Conservation (phyloP, 805 yeast species). For the Metschnikowia cerradonensis region DNA sequence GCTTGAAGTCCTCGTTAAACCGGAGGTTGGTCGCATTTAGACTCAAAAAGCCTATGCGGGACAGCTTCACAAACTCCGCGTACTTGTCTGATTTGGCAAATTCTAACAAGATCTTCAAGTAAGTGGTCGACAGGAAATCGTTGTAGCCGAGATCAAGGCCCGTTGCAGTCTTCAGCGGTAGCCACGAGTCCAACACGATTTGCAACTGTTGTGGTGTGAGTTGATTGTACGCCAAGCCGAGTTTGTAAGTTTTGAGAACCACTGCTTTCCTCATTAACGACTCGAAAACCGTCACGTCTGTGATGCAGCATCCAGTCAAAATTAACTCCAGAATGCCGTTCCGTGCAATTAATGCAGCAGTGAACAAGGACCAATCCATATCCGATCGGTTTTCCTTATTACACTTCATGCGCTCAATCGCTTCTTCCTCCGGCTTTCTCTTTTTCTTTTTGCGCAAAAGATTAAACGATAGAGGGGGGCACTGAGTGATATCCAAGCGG, state of each 20-base stretch:
- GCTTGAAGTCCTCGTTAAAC: constrained; percentile 45
- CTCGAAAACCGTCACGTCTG: constrained; percentile 51
- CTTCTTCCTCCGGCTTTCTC: constrained; percentile 24
- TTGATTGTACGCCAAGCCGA: constrained; percentile 78
- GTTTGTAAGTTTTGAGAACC: constrained; percentile 48
- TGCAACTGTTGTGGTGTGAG: constrained; percentile 56
- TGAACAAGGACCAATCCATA: constrained; percentile 79
- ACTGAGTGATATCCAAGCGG: constrained; percentile 69
- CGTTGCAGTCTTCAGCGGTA: constrained; percentile 42
- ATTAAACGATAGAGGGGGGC: constrained; percentile 46
- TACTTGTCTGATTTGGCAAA: constrained; percentile 20
- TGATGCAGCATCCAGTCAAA: constrained; percentile 70
- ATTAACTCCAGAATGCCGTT: constrained; percentile 78
- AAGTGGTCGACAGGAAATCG: constrained; percentile 45
- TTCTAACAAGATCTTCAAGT: constrained; percentile 37
- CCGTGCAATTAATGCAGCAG: constrained; percentile 62
- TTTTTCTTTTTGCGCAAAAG: constrained; percentile 37
- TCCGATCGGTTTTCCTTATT: constrained; percentile 58
- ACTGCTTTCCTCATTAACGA: constrained; percentile 56
- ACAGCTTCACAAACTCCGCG: constrained; percentile 17
- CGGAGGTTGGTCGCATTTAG: constrained; percentile 59
- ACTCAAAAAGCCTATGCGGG: constrained; percentile 46
- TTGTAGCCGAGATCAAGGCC: constrained; percentile 87
- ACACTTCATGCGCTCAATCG: constrained; percentile 40
- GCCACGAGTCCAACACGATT: constrained; percentile 54